Conservation (phyloP, 148 eudicot genomes). For the Silene latifolia region DNA sequence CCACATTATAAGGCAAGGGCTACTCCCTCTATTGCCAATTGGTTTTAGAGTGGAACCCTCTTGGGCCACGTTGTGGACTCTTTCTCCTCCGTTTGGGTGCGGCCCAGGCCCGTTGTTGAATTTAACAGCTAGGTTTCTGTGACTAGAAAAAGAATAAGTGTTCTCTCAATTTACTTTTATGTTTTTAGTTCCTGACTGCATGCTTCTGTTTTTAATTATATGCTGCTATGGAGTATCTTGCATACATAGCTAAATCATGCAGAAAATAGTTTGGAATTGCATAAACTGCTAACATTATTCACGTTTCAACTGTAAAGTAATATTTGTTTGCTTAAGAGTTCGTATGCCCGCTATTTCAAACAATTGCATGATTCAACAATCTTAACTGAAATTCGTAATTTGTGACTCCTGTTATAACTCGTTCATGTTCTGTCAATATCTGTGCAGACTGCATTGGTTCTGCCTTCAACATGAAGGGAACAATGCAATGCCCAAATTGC, state of each 20-base stretch:
- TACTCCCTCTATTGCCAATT: no score
- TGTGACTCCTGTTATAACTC: not conserved
- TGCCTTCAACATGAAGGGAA: constrained; percentile 65
- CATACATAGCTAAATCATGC: not conserved
- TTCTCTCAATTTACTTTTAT: not conserved
- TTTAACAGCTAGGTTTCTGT: not conserved
- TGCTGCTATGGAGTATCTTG: no score
- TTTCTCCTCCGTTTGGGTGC: no score
- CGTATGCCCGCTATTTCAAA: not conserved
- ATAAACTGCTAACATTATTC: no score
- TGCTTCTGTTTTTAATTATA: no score
- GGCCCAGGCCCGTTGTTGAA: no score
- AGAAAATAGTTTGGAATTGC: not conserved
- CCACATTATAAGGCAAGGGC: no score
- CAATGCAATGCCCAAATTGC: constrained; percentile 86
- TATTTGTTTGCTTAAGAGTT: not conserved
- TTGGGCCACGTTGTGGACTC: no score
- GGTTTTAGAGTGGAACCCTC: no score
- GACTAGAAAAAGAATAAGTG: no score
- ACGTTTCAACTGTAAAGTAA: not conserved
- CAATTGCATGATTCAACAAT: not conserved
- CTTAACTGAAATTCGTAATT: not conserved
- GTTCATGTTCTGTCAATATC: constrained; percentile 11
- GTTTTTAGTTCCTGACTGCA: not conserved
- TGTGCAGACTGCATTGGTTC: constrained; percentile 78